Base-by-base conservation (phyloP, 1,284 basidiomycete genomes). In the Sparassis latifolia region DNA sequence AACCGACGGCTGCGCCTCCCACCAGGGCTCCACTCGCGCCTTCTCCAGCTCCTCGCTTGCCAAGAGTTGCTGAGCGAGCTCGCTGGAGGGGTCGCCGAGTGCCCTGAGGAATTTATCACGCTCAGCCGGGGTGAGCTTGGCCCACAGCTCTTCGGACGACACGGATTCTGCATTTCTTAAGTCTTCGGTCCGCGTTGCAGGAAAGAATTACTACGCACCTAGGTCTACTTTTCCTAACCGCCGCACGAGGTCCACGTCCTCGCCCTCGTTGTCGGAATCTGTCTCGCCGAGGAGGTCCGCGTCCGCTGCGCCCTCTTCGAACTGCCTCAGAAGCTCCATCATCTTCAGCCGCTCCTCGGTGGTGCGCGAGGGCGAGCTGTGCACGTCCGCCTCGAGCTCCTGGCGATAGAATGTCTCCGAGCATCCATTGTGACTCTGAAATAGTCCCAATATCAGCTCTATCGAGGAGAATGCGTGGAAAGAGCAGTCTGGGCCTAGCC, bases 381-480 rank as follows among this genome's bases (percentile, higher is more conserved):
- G 70, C 50, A 89, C 83, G 31, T 84, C 80, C 2, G 67, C 65
- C 54, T 84, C 79, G 2, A 92, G 65, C 55, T 89, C 81, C 46
- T 80, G 80, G 55, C 80, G 80, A 66, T 89, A 89, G 63, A 92
- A 92, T 0, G 69, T 63, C 60, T 91, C 89, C 12, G 87, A 87
- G 67, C 89, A 92, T 62, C 76, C 73, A 1, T 72, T 68, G 63
- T 91, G 89, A 47, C 69, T 59, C 82, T 88, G 60, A 20, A 39
- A n/a, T 7, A 20, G 20, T 12, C 5, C 32, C n/a, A 5, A 31
- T 33, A 5, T 42, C 12, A 35, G 45, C 12, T 35, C 1, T 9
- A 12, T 20, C 20, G 20, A 20, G 20, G 20, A 20, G 20, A 20
- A 20, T 20, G 20, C 20, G 20, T 20, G 20, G 20, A 20, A 20